A percentile compares a stretch with the other conserved stretches of the same genome.
These are phyloP conservation scores for Bruguiera hainesii DNA, from an alignment of 441 rosid species.

Conservation along the genomic window DNA sequence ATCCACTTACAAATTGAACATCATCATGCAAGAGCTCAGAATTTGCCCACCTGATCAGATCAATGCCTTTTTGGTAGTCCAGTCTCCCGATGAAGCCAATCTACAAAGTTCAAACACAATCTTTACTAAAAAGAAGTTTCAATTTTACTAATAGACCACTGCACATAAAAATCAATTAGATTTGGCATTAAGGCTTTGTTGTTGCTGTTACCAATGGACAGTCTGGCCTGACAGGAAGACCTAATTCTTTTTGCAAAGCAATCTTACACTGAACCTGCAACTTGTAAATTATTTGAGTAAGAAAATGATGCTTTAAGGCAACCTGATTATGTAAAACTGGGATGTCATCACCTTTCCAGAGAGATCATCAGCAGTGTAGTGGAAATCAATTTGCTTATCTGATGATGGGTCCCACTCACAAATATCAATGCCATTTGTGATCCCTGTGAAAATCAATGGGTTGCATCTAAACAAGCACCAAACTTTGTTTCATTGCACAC, in stretches of 20 bases:
- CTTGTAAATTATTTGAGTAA: conserved; percentile 21
- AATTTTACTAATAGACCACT: background rate
- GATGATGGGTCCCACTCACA: conserved; percentile 83
- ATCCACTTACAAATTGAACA: conserved; percentile 79
- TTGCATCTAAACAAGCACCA: conserved; percentile 12
- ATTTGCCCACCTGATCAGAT: conserved; percentile 59
- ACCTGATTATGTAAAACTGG: conserved; percentile 10
- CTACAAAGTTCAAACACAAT: conserved; percentile 38
- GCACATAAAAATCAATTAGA: conserved; percentile 11
- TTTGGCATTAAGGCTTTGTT: too few relatives aligned
- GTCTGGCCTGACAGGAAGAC: conserved; percentile 75
- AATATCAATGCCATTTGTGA: conserved; percentile 81
- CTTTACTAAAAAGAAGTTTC: conserved; percentile 13
- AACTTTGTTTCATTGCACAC: background rate
- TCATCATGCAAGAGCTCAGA: conserved; percentile 81
- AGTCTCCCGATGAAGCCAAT: conserved; percentile 95
- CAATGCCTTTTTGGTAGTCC: conserved; percentile 96
- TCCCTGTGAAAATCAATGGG: conserved; percentile 43
- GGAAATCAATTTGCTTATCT: conserved; percentile 58
- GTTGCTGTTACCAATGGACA: conserved; percentile 58
- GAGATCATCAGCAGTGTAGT: conserved; percentile 63
- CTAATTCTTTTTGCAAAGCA: conserved; percentile 86
- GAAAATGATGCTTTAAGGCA: conserved; percentile 8
- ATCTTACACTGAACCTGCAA: conserved; percentile 73
- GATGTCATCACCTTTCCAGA: conserved; percentile 66